Base-by-base conservation (phyloP, 2,329 filamentous ascomycete species). In the Simplicillium sp. region DNA sequence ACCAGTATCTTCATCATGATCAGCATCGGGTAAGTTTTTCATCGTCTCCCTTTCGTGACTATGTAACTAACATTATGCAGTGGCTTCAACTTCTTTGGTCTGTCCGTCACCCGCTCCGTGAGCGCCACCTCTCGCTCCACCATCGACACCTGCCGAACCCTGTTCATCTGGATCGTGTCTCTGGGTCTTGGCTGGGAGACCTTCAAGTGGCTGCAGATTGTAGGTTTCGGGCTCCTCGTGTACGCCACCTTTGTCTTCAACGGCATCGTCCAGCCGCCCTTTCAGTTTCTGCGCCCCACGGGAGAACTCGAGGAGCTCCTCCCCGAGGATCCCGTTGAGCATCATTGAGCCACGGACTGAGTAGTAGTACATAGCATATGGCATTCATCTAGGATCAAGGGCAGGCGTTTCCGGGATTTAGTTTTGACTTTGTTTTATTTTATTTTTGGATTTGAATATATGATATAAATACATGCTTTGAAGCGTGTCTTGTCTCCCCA, bases 231-330 rank as follows among this genome's bases (percentile, higher is more conserved):
- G 2, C 66, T 96, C 49, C 74, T 98, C 29, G 92, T 98, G 12
- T 98, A 96, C 58, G 94, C 92, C 49, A 98, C 90, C 2, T 96
- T 95, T 62, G 61, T 97, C 34, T 97, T 97, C 71, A 97, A 97
- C 62, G 88, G 94, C 47, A 78, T 98, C 44, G 75, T 97, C n/a
- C 71, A 79, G 44, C 87, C 88, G 16, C 92, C 92, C 1, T 66
- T 94, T 45, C 77, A 78, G 58, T 76, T 74, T 39, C 82, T 89
- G 29, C 71, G 71, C 11, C 60, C 68, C 42, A 62, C 73, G 13
- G 61, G 62, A 25, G 71, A 73, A 48, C 67, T 80, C 15, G 72
- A 78, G 46, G 77, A 81, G 56, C 63, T 94, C 20, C 67, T 94
- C 7, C 84, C 84, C 0, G 87, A 94, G 59, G 85, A 89, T 45